Evolutionary conservation across 495 filamentous ascomycete species (phyloP), one percentile per base, ranked within the genome.

Genomic region (Rusavskia elegans): DNA sequence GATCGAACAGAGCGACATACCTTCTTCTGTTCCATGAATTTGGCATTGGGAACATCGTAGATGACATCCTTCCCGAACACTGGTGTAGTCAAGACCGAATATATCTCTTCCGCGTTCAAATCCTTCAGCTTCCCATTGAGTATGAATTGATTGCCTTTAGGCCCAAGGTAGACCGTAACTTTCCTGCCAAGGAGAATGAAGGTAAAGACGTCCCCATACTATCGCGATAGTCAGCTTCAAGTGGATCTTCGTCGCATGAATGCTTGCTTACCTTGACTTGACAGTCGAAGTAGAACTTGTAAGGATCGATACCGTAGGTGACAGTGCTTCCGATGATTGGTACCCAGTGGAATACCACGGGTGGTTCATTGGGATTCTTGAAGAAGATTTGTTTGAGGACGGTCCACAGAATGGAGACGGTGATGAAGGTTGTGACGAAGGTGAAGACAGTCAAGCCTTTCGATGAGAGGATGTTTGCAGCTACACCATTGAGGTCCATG

Each of bases 21-120:
- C 71, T 80, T 85, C 68, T 88, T 88, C 63, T 88, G 84, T 63
- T 88, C 83, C 78, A 89, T 87, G 51, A 89, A 71, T 64, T 89
- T 89, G 46, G 84, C 71, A 61, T 90, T 90, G 27, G 87, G 85
- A 63, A 85, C 88, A 65, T 93, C 87, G 62, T 89, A 93, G 17
- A 90, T 83, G 20, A 93, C 85, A 66, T 87, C 85, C 40, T 79
- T 79, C 53, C 87, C 87, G 59, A 93, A 93, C 32, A 93, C 84
- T 2, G 87, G 87, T 5, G 83, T 89, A 5, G 87, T 93, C 44
- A 93, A 72, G 42, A 82, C 80, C 29, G 77, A 77, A 65, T 92
- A 92, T 57, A 89, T 78, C 36, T 90, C 85, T 64, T 92, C 86
- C 13, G 86, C 85, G 61, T 77, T 82, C 42, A 90, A 79, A 62